Conservation (phyloP, 1,284 basidiomycete species). For the Ganoderma boninense region DNA sequence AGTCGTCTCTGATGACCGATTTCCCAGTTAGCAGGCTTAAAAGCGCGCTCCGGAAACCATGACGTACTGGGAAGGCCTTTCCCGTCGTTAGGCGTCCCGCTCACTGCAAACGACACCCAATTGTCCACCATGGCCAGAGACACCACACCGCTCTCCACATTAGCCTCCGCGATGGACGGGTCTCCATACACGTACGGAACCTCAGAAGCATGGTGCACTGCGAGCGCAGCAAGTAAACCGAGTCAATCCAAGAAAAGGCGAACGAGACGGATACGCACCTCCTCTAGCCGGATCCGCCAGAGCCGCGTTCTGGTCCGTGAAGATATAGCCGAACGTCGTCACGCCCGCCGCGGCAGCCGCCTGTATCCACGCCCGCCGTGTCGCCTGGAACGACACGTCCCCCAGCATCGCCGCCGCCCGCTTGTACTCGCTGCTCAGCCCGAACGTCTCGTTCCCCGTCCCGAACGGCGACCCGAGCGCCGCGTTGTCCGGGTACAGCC, state of each 20-base stretch:
- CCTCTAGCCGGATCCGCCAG: background rate
- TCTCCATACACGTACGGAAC: slow-evolving; percentile 50
- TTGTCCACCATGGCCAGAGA: slow-evolving; percentile 57
- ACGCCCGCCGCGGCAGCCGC: background rate
- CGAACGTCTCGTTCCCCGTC: slow-evolving; percentile 46
- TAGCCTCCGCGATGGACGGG: slow-evolving; percentile 29
- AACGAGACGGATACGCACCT: background rate
- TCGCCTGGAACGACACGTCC: slow-evolving; percentile 52
- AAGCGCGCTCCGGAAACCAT: no score
- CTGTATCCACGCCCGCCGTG: slow-evolving; percentile 42
- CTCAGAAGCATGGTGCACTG: slow-evolving; percentile 52
- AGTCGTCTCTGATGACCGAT: no score
- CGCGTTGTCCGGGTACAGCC: slow-evolving; percentile 46
- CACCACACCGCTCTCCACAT: slow-evolving; percentile 39
- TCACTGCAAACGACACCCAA: slow-evolving; percentile 61
- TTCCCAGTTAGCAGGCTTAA: no score
- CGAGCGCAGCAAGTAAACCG: background rate
- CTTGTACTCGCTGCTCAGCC: slow-evolving; percentile 47
- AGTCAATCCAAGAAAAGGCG: background rate
- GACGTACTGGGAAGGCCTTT: slow-evolving; percentile 44
- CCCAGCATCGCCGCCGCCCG: slow-evolving; percentile 53
- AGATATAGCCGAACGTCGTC: slow-evolving; percentile 35
- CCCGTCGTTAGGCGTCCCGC: slow-evolving; percentile 58
- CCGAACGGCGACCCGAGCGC: slow-evolving; percentile 54
- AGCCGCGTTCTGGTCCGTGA: slow-evolving; percentile 50